A percentile compares a stretch with the other conserved stretches of the same genome.
Evolutionary conservation across 192 early-diverging fungal genomes (phyloP).

Genomic region (Haplosporangium gracile): DNA sequence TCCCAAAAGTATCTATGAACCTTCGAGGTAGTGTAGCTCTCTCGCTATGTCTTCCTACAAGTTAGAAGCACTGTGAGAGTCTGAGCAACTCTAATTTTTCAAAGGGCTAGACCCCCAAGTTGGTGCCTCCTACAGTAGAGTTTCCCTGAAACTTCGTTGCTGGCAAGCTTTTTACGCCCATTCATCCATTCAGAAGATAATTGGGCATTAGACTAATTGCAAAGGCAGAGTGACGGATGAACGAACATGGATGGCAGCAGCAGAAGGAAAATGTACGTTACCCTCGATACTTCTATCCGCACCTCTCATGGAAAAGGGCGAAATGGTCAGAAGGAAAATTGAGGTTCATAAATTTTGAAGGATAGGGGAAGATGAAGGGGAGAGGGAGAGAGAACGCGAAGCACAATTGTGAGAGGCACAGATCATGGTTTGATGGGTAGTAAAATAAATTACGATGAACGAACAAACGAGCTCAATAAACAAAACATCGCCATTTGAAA

Average conservation of each 20-base stretch:
- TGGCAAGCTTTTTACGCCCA: not conserved
- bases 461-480: too few species aligned
- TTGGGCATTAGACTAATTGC: not conserved
- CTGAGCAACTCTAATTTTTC: not conserved
- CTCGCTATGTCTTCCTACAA: not conserved
- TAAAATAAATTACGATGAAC: not conserved
- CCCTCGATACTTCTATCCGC: not conserved
- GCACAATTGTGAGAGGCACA: not conserved
- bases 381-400: not conserved
- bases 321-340: not conserved
- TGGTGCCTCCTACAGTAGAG: not conserved
- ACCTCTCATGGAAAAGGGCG: not conserved
- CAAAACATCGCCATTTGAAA: too few species aligned
- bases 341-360: not conserved
- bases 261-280: not conserved
- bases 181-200: not conserved
- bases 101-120: not conserved
- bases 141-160: not conserved
- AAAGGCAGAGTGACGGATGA: not conserved
- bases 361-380: not conserved
- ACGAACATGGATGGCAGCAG: not conserved
- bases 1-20: not conserved
- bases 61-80: not conserved
- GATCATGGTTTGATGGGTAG: not conserved
- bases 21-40: not conserved